These are phyloP conservation scores for Boletus sp. DNA, from an alignment of 1,284 basidiomycete species.

Conservation along the genomic window DNA sequence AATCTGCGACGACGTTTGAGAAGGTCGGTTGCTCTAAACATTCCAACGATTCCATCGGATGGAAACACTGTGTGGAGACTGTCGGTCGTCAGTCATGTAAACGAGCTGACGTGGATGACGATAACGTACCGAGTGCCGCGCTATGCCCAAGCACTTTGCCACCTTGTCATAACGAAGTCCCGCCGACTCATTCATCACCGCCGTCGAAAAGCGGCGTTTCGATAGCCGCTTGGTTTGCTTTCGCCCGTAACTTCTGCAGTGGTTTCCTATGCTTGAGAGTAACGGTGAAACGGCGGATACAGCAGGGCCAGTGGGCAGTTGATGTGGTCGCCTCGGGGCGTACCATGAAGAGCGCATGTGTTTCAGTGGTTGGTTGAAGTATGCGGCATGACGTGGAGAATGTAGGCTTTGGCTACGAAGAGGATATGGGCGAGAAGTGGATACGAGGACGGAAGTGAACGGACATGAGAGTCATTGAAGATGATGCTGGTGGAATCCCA, in stretches of 20 bases:
- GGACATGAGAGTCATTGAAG: too few species aligned
- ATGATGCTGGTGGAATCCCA: too few species aligned
- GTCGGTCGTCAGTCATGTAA: background rate
- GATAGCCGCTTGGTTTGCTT: slow-evolving; percentile 56
- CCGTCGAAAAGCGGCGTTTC: slow-evolving; percentile 67
- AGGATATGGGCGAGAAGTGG: slow-evolving; percentile 57
- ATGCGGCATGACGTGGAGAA: background rate
- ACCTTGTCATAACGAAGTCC: slow-evolving; percentile 61
- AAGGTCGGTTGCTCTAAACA: slow-evolving; percentile 67
- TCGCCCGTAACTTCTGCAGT: slow-evolving; percentile 58
- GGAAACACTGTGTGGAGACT: background rate
- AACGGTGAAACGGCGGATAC: slow-evolving; percentile 81
- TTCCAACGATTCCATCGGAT: slow-evolving; percentile 42
- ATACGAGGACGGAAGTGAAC: slow-evolving; percentile 40
- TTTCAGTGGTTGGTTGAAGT: slow-evolving; percentile 40
- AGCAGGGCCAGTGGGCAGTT: slow-evolving; percentile 62
- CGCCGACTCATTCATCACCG: slow-evolving; percentile 50
- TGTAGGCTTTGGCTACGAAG: slow-evolving; percentile 41
- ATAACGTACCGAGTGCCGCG: slow-evolving; percentile 66
- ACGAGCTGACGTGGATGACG: background rate
- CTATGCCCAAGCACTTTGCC: slow-evolving; percentile 60
- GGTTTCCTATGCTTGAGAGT: slow-evolving; percentile 71
- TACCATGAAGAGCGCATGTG: slow-evolving; percentile 63
- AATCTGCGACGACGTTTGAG: slow-evolving; percentile 73
- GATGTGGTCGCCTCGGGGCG: slow-evolving; percentile 69